phyloP scores from a whole-genome alignment of 257 asterid genomes.

The Galeopsis tetrahit region DNA sequence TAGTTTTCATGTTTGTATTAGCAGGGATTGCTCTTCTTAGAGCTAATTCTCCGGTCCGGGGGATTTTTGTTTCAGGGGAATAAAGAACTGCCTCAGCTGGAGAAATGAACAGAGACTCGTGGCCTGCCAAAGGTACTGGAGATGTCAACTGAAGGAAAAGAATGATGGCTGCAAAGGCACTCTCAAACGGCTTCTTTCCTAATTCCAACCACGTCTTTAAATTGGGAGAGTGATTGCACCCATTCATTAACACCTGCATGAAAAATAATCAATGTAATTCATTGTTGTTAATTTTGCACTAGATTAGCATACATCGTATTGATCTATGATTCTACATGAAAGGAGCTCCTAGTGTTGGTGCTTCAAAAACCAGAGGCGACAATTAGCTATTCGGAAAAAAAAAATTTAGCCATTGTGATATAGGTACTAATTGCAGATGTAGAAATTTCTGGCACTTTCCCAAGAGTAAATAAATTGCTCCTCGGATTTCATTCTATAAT shows the following conservation, averaged over 20 bases:
- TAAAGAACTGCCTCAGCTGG: constrained; percentile 93
- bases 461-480: neutral
- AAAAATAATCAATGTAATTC: constrained; percentile 36
- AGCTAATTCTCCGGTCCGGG: constrained; percentile 97
- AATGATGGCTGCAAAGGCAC: constrained; percentile 51
- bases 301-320: neutral
- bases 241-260: constrained; percentile 59
- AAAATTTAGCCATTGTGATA: neutral
- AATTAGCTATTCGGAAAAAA: no score
- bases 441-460: neutral
- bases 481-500: neutral
- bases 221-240: constrained; percentile 32
- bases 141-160: constrained; percentile 68
- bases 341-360: constrained; percentile 15
- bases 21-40: constrained; percentile 98
- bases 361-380: neutral
- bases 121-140: constrained; percentile 60
- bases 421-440: neutral
- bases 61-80: constrained; percentile 95
- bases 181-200: constrained; percentile 52
- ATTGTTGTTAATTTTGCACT: constrained; percentile 17
- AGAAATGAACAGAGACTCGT: constrained; percentile 48
- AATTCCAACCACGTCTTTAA: constrained; percentile 42
- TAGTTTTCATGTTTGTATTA: constrained; percentile 88
- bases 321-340: neutral